Evolutionary conservation across 176 grass and related monocot species (phyloP), one percentile per base, ranked within the genome.

Genomic region (Carex myosuroides): DNA sequence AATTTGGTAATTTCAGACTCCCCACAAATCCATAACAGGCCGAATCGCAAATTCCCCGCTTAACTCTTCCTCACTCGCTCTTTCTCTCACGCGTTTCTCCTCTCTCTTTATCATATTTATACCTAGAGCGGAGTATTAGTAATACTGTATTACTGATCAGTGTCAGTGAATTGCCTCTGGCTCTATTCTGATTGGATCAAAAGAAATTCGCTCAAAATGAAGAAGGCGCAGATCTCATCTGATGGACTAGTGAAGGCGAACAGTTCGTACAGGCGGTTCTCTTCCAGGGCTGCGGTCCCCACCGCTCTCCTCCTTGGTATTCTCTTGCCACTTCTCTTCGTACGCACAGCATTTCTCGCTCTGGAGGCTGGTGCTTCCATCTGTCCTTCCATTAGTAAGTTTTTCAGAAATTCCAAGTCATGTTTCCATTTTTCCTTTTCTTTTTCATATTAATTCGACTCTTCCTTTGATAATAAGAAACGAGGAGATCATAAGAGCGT

Each of bases 341-440:
- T 96, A 64, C 87, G 97, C 55, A 64, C 89, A 50, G 93, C 88
- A 18, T 92, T 99, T 68, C 90, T 99, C 74, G 88, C 88, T 57
- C 59, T 99, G 54, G 97, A 99, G 60, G 85, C 93, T 53, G 91
- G 93, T 17, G 89, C 88, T 79, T 90, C 93, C 60, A 61, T 88
- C 33, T 89, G 93, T 17, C 88, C 88, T 78, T 90, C 93, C 60
- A 61, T 88, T 17, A 81, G 88, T 90, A 26, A 84, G 80, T 75
- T 52, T 21, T 32, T 80, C 64, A 37, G 1, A 26, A 26, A 24
- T 69, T 56, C 13, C 5, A 26, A 59, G 39, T 67, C 50, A n/a
- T 26, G 9, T 41, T 24, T 50, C 77, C 3, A 29, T 18, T 18
- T 18, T 18, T 53, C 0, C 0, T 68, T 12, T 14, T 50, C 2